A percentile compares a stretch with the other conserved stretches of the same genome.
phyloP scores from a whole-genome alignment of 257 asterid genomes.

The Plantago elongata region DNA sequence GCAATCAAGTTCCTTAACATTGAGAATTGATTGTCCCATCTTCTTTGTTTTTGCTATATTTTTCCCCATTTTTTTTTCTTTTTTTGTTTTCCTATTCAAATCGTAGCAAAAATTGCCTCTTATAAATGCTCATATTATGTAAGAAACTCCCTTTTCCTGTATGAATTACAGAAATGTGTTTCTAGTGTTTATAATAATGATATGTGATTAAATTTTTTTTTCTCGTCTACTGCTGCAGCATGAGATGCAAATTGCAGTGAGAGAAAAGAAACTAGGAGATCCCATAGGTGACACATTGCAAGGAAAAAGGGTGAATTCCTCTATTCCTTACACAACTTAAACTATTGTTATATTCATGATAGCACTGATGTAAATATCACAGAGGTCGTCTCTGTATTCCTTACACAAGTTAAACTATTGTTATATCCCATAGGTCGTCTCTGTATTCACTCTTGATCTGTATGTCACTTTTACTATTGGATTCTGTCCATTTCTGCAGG shows the following conservation, averaged over 20 bases:
- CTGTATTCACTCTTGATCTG: no score
- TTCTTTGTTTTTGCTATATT: background rate
- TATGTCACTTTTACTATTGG: no score
- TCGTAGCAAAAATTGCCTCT: background rate
- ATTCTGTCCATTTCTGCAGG: conserved; percentile 28
- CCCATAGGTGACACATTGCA: conserved; percentile 80
- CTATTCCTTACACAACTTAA: background rate
- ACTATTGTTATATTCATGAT: background rate
- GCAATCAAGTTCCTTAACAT: background rate
- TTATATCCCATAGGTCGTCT: background rate
- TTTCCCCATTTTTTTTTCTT: background rate
- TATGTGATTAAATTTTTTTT: conserved; percentile 1
- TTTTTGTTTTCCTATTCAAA: background rate
- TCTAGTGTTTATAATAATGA: background rate
- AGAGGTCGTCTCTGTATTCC: background rate
- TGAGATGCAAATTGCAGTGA: conserved; percentile 63
- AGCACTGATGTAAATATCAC: no score
- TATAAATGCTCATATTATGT: background rate
- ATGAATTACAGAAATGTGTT: conserved; percentile 2
- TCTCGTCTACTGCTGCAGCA: conserved; percentile 36
- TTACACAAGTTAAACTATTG: background rate
- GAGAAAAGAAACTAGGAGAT: conserved; percentile 63
- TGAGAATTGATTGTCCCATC: background rate
- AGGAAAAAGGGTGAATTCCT: conserved; percentile 74
- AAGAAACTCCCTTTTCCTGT: background rate